Evolutionary conservation across 2,329 filamentous ascomycete species (phyloP), one percentile per base, ranked within the genome.

Genomic region (Spiromastix sp.): DNA sequence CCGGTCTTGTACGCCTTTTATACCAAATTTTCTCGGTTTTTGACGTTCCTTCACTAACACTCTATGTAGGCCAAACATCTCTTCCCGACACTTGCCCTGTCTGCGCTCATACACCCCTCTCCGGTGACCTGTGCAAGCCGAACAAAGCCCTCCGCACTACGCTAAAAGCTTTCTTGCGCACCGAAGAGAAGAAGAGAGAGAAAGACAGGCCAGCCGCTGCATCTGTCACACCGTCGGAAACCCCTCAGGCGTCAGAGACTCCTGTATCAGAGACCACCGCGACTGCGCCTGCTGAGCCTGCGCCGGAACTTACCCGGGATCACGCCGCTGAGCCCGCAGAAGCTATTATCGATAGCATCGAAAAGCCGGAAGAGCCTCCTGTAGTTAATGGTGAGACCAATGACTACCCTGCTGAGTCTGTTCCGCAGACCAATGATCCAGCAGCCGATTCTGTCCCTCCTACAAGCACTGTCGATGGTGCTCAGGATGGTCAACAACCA

Each of bases 141-240:
- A 85, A 93, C 59, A 95, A 94, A 56, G 78, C 81, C 18, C 68
- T 96, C n/a, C 80, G 91, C 46, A 91, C 84, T 17, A 98, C 91
- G 2, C 81, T 96, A 46, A 82, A 84, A 48, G 84, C 91, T 9
- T 98, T 93, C 53, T 63, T 98, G 32, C 83, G 87, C 50, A 93
- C 81, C 0, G 83, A 86, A 47, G 83, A 93, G 59, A 93, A 93
- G 70, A 93, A 93, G 61, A 74, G 82, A 42, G 81, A 87, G 49
- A 73, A 76, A 33, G 68, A 68, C 28, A 70, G 73, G 34, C 57
- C 61, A 36, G 49, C 54, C 32, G 55, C 61, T 28, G 51, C 54
- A 20, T 48, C 50, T 18, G 34, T 32, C 19, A 11, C 17, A 18
- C 48, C 54, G 21, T 49, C 54, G 1, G 44, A 51, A 3, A 54